Base-by-base conservation (phyloP, 345 rosid species). In the Orychophragmus violaceus region DNA sequence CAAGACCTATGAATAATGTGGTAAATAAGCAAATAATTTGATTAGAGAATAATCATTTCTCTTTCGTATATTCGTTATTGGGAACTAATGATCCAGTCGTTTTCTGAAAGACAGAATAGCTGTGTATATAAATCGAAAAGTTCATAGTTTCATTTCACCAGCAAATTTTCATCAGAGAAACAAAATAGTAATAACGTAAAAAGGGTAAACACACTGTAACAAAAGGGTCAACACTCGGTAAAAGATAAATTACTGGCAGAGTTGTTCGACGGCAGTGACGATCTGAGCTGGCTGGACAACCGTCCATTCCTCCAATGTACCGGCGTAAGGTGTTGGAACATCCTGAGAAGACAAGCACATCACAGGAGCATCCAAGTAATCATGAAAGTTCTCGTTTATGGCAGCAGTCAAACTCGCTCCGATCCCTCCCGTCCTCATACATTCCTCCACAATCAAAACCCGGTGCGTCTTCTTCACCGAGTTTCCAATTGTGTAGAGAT, bases 401-500 rank as follows among this genome's bases (percentile, higher is more conserved):
- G 96, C 90, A 0, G 96, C 91, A 0, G 91, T 88, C 77, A 93
- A 78, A 72, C 96, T 93, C 27, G 98, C 96, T 42, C 98, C 91
- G 9, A 93, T 87, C 41, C 98, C 96, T 1, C 97, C 97, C 0
- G 94, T 89, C 75, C 97, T 80, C 97, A 89, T 89, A 85, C 96
- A 86, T 74, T 92, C 93, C 76, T 89, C 97, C 60, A 92, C 98
- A 2, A 87, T 89, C 77, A 92, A 70, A n/a, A 89, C 97, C 1
- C 90, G 76, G 52, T 87, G 95, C 0, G 98, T 92, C 77, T 92
- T 92, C 84, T 92, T 92, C 72, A 92, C 85, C 0, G 95, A 89
- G 74, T 92, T 92, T 36, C 98, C 96, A 14, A 92, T 87, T 0
- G 85, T 87, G 84, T 85, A 27, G 14, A 92, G 93, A 81, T 92